Conservation (phyloP, 164 flowering plant species). For the Annona cherimola region DNA sequence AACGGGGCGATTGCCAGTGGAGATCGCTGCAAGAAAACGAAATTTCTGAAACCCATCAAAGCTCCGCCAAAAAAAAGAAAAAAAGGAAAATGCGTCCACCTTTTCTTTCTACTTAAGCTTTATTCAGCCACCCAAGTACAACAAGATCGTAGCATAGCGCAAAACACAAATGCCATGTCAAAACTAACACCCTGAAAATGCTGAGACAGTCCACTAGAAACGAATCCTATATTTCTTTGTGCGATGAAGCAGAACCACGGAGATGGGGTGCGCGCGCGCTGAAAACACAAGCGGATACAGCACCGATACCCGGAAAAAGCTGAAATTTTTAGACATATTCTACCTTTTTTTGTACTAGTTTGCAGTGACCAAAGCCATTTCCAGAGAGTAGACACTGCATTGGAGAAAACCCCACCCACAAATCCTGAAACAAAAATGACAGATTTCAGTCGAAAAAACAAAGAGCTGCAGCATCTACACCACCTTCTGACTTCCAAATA, state of each 20-base stretch:
- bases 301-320: neutral
- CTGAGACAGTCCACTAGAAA: neutral
- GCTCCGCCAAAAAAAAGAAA: neutral
- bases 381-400: conserved; percentile 48
- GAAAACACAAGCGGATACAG: neutral
- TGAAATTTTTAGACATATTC: neutral
- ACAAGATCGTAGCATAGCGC: neutral
- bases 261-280: neutral
- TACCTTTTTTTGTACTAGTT: conserved; percentile 69
- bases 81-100: neutral
- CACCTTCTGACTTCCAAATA: neutral
- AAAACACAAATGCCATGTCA: neutral
- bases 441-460: neutral
- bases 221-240: neutral
- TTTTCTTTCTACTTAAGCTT: neutral
- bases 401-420: conserved; percentile 68
- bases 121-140: neutral
- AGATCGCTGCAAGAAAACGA: conserved; percentile 38
- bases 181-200: neutral
- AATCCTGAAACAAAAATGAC: conserved; percentile 46
- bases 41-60: neutral
- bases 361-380: conserved; percentile 78
- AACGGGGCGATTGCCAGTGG: conserved; percentile 51
- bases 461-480: neutral
- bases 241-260: neutral